Evolutionary conservation across 441 rosid species (phyloP).

Genomic region (Populus hybrid): DNA sequence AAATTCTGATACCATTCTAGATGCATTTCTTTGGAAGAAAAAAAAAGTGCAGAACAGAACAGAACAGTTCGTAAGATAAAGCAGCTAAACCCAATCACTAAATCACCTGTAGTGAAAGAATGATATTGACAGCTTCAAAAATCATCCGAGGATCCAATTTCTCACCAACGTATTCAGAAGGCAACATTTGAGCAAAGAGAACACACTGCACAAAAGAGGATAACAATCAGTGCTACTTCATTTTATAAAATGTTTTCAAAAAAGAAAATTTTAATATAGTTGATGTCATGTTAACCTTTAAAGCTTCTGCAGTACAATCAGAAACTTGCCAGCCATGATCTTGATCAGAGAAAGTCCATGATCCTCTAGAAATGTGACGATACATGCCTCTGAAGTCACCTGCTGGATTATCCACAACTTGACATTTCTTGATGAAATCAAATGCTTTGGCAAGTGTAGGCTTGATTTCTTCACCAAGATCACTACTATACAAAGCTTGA

Average conservation of each 20-base stretch:
- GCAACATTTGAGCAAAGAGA: constrained; percentile 34
- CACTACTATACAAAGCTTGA: constrained; percentile 36
- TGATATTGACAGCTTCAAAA: constrained; percentile 39
- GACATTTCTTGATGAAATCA: constrained; percentile 41
- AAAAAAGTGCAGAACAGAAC: no score
- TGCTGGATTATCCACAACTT: constrained; percentile 6
- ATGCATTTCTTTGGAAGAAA: not conserved
- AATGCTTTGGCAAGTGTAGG: constrained; percentile 36
- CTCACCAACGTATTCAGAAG: constrained; percentile 39
- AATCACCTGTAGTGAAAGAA: constrained; percentile 44
- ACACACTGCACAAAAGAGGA: constrained; percentile 28
- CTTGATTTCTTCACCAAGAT: constrained; percentile 31
- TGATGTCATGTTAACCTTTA: not conserved
- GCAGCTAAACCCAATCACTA: not conserved
- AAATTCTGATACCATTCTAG: no score
- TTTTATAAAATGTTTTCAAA: not conserved
- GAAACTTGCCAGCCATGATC: constrained; percentile 9
- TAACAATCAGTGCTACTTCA: not conserved
- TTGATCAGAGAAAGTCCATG: constrained; percentile 8
- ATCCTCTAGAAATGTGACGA: not conserved
- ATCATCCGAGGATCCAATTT: constrained; percentile 33
- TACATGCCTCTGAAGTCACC: constrained; percentile 2
- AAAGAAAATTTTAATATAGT: not conserved
- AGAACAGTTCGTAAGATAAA: not conserved
- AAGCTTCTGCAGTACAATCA: constrained; percentile 3